A percentile compares a stretch with the other conserved stretches of the same genome.
Evolutionary conservation across 257 asterid species (phyloP).

Genomic region (Solanum megistacrolobum): DNA sequence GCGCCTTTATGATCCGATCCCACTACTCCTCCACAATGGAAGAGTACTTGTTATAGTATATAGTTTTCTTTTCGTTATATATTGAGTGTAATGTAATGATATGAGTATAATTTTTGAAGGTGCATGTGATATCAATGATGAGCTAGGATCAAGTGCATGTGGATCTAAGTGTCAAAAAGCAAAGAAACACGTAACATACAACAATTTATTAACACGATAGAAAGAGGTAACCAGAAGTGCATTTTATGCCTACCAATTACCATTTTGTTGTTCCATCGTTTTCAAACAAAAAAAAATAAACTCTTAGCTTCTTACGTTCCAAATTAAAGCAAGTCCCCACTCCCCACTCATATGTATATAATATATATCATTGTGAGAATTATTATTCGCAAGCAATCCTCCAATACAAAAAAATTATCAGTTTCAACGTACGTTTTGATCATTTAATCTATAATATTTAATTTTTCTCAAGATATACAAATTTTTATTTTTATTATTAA

Average conservation of each 20-base stretch:
- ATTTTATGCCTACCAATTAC: background rate
- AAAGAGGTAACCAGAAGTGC: background rate
- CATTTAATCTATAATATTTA: background rate
- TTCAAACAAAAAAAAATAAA: background rate
- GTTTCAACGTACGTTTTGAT: background rate
- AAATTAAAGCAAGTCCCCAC: background rate
- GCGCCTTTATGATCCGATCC: background rate
- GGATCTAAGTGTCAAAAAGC: background rate
- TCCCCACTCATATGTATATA: background rate
- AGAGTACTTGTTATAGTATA: background rate
- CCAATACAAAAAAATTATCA: background rate
- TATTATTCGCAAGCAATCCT: background rate
- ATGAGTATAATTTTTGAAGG: background rate
- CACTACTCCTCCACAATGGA: background rate
- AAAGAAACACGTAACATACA: background rate
- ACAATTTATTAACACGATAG: background rate
- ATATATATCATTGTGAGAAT: background rate
- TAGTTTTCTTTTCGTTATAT: background rate
- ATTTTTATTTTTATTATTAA: background rate
- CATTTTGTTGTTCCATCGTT: background rate
- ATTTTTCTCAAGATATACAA: background rate
- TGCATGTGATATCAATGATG: background rate
- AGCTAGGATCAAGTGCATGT: slow-evolving; percentile 7
- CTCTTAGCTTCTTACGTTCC: background rate
- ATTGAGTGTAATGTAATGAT: background rate